Percentiles rank a stretch among this genome's conserved stretches.
phyloP scores from a whole-genome alignment of 257 asterid genomes.

The Hygrophila difformis region DNA sequence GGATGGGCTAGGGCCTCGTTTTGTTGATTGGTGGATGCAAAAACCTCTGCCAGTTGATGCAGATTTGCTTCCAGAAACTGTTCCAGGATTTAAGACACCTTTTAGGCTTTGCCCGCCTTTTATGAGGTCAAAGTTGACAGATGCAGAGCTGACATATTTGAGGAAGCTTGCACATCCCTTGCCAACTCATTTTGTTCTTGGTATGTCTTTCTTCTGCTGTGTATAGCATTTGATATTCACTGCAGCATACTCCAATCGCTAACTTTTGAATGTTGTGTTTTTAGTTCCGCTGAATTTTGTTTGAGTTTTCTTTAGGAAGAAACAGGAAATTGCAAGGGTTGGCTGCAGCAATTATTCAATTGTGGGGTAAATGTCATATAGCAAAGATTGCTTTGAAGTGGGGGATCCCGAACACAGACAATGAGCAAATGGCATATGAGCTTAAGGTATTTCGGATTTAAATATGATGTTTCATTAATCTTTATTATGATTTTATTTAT shows the following conservation, averaged over 20 bases:
- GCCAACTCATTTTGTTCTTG: slow-evolving; percentile 94
- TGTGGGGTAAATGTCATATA: slow-evolving; percentile 93
- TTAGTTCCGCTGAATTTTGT: slow-evolving; percentile 15
- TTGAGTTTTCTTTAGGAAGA: slow-evolving; percentile 60
- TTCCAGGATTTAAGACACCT: slow-evolving; percentile 72
- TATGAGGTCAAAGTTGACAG: slow-evolving; percentile 59
- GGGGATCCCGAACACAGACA: slow-evolving; percentile 84
- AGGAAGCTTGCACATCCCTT: slow-evolving; percentile 67
- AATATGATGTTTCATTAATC: slow-evolving; percentile 5
- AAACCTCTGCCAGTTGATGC: slow-evolving; percentile 80
- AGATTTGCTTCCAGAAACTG: slow-evolving; percentile 26
- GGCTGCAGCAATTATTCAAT: slow-evolving; percentile 70
- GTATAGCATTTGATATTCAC: slow-evolving; percentile 5
- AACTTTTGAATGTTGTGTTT: slow-evolving; percentile 1
- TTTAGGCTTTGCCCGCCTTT: slow-evolving; percentile 68
- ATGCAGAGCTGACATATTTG: slow-evolving; percentile 73
- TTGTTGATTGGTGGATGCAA: slow-evolving; percentile 89
- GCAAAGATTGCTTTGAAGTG: slow-evolving; percentile 91
- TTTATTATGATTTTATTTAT: no score
- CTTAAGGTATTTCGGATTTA: slow-evolving; percentile 61
- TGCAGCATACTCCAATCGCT: slow-evolving; percentile 5
- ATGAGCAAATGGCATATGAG: slow-evolving; percentile 84
- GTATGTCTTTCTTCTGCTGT: slow-evolving; percentile 32
- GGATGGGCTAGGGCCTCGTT: slow-evolving; percentile 91
- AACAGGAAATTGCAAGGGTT: slow-evolving; percentile 79